phyloP scores from a whole-genome alignment of 2,329 filamentous ascomycete genomes.

The Fusarium sp. region DNA sequence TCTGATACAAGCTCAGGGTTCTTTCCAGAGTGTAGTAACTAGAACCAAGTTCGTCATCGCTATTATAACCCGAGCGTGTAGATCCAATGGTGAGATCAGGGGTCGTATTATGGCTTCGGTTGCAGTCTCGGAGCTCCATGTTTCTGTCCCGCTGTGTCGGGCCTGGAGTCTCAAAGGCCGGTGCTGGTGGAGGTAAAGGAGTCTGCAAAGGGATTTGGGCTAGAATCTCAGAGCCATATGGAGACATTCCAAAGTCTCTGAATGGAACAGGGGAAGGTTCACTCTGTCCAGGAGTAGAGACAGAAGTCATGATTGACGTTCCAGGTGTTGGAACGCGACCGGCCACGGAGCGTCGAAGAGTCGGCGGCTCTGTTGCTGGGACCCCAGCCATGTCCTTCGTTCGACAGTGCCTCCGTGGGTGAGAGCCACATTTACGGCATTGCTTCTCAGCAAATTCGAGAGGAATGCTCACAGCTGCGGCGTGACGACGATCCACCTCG shows the following conservation, averaged over 20 bases:
- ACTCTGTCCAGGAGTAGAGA: not conserved
- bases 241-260: not conserved
- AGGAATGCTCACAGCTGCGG: constrained; percentile 5
- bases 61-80: not conserved
- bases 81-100: constrained; percentile 20
- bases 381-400: constrained; percentile 2
- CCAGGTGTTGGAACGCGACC: not conserved
- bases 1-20: not conserved
- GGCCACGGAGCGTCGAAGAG: not conserved
- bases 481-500: constrained; percentile 7
- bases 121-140: not conserved
- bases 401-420: constrained; percentile 22
- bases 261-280: not conserved
- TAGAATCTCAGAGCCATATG: not conserved
- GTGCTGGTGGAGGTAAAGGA: not conserved
- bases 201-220: not conserved
- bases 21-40: not conserved
- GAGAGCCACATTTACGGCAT: constrained; percentile 32
- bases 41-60: not conserved
- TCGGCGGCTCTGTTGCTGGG: not conserved
- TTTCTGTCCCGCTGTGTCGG: not conserved
- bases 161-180: not conserved
- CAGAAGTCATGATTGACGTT: not conserved
- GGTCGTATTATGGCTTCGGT: not conserved
- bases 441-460: constrained; percentile 18